Base-by-base conservation (phyloP, 2,329 filamentous ascomycete species). In the Xenoacremonium recifei region DNA sequence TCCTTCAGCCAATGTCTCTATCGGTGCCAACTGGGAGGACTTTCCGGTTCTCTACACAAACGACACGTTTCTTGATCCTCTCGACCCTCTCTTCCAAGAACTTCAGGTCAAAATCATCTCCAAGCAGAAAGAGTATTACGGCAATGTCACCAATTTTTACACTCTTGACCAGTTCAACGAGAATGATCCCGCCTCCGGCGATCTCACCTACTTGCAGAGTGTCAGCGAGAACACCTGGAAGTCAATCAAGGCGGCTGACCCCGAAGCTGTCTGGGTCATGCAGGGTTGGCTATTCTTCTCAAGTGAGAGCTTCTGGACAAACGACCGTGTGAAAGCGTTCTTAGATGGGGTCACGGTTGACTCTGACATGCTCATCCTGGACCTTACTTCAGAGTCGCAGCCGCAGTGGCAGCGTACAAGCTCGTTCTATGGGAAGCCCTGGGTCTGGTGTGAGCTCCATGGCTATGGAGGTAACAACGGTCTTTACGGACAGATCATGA, bases 81-180 rank as follows among this genome's bases (percentile, higher is more conserved):
- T 63, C 9, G 74, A 77, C 44, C 54, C 63, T 0, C 54, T 64
- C 4, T 76, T 71, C 46, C 53, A 65, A 1, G 48, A 63, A 27
- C 50, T 77, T 6, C 73, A 77, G 48, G 61, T 63, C 25, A 66
- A 60, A 15, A 74, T 76, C 39, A 66, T 78, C 13, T 39, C 47
- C 5, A 74, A 74, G 45, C 73, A 77, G 51, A 61, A 61, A 6
- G 59, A 59, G 5, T 65, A 65, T 6, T 76, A 72, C 49, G 73
- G 74, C 2, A 71, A 75, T 44, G 63, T 76, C 29, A 71, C 67
- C 5, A 60, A 65, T 33, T 65, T 75, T 42, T 77, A 74, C 49
- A 73, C 73, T 0, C 62, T 77, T 6, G 74, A 77, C 46, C 74
- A 77, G 49, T 77, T 73, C 56, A 77, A 77, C 42, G 74, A 78